Evolutionary conservation across 2,329 filamentous ascomycete species (phyloP), one percentile per base, ranked within the genome.

Genomic region (Ceratocystis variospora): DNA sequence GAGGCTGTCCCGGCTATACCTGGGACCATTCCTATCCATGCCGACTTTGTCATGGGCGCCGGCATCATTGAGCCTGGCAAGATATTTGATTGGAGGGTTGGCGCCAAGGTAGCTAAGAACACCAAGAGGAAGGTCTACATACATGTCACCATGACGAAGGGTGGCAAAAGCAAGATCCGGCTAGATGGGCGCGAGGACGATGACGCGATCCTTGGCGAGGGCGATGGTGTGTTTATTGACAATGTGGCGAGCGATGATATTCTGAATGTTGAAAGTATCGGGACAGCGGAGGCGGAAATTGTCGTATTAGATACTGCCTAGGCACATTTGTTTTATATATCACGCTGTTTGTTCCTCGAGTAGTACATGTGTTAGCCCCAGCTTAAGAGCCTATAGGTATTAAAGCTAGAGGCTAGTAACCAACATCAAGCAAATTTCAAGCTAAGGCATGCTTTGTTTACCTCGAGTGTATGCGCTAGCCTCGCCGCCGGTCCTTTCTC

Each of bases 41-140:
- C 90, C 10, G 90, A 96, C 76, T 81, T 95, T 63, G 85, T 87
- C 68, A 94, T 95, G 89, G 85, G 83, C 45, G 90, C 90, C 0
- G 86, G 85, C 5, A 84, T 95, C 66, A 82, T 95, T 66, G 80
- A 79, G 6, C 85, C 88, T 0, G 80, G 81, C 33, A 79, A 79
- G 72, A 80, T 76, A 53, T 92, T 93, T 68, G 81, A 83, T 71
- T 94, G 91, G 83, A 83, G 79, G 7, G 77, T 93, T 22, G 90
- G 91, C 10, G 85, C 74, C 61, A 79, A 78, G 63, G 79, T 76
- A 12, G 80, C 79, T 0, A 72, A 79, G 70, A 76, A 76, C 68
- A 79, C 75, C 31, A 81, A 84, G 71, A 81, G 85, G 72, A 92
- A 94, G 77, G 83, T 95, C 1, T 96, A 87, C 74, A 76, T 94